A percentile compares a stretch with the other conserved stretches of the same genome.
These are phyloP conservation scores for Fusarium miscanthi DNA, from an alignment of 2,329 filamentous ascomycete genomes.

Conservation along the genomic window DNA sequence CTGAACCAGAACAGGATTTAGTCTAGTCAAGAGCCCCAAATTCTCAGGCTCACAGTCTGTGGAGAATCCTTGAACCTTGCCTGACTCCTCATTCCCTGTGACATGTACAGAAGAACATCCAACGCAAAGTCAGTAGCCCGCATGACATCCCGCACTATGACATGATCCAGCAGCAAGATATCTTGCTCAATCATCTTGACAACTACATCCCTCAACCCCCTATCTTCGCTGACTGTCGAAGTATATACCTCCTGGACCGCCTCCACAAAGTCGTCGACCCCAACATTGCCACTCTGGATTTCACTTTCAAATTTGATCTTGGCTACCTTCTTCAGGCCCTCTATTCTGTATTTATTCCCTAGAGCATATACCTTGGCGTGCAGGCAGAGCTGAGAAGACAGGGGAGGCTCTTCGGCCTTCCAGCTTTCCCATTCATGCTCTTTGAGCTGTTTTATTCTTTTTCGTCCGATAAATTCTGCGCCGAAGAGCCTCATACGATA, in stretches of 20 bases:
- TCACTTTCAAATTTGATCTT: accelerated
- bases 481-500: not conserved
- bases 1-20: not conserved
- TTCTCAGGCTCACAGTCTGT: not conserved
- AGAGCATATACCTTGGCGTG: not conserved
- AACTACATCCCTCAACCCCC: not conserved
- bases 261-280: not conserved
- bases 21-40: not conserved
- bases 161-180: not conserved
- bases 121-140: not conserved
- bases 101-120: not conserved
- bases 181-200: not conserved
- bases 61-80: not conserved
- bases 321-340: accelerated
- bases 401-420: not conserved
- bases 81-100: not conserved
- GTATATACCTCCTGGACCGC: not conserved
- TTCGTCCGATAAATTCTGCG: accelerated
- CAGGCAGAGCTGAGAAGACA: accelerated
- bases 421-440: not conserved
- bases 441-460: not conserved
- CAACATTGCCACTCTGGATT: not conserved
- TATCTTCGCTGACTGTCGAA: not conserved
- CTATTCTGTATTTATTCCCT: accelerated
- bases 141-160: not conserved